phyloP scores from a whole-genome alignment of 305 asterid genomes.

The Andrographis paniculata region DNA sequence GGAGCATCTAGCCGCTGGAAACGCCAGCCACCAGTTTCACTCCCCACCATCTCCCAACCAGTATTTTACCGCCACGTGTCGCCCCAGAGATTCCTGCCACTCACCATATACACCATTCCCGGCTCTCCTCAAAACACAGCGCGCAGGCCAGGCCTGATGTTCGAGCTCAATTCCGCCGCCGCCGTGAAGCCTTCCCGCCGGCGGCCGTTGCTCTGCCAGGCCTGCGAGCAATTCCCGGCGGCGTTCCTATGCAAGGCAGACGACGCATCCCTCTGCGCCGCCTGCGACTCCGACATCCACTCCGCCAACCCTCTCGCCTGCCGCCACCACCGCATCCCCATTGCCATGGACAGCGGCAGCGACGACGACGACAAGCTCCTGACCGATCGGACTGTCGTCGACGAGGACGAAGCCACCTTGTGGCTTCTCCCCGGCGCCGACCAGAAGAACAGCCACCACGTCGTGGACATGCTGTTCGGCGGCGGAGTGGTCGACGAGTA shows the following conservation, averaged over 20 bases:
- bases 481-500: constrained; percentile 1
- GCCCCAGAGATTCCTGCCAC: no score
- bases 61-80: no score
- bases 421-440: neutral
- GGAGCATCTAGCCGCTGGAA: no score
- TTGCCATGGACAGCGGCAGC: neutral
- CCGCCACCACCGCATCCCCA: constrained; percentile 3
- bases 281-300: constrained; percentile 3
- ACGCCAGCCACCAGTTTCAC: no score
- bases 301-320: constrained; percentile 1
- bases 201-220: neutral
- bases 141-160: no score
- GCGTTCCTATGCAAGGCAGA: constrained; percentile 1
- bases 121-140: no score
- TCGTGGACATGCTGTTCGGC: no score
- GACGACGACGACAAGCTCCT: neutral
- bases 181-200: no score
- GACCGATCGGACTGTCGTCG: neutral
- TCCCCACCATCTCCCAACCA: no score
- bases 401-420: neutral
- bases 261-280: neutral
- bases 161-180: no score
- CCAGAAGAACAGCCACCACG: neutral
- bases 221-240: constrained; percentile 3
- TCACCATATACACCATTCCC: no score